These are phyloP conservation scores for Tulasnella calospora DNA, from an alignment of 768 basidiomycete genomes.

Conservation along the genomic window DNA sequence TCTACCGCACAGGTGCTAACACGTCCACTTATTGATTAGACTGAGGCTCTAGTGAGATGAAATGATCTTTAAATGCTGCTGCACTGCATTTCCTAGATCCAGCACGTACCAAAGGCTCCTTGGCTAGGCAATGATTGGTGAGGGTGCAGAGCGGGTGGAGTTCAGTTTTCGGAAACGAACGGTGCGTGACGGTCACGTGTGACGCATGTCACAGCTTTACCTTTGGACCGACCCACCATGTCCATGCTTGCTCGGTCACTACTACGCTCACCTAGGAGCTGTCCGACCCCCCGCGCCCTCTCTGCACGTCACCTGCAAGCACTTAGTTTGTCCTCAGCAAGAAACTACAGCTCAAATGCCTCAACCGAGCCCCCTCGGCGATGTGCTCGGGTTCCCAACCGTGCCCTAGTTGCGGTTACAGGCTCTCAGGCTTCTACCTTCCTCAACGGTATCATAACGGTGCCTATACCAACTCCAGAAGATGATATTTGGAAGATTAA, in stretches of 20 bases:
- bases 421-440: slow-evolving; percentile 75
- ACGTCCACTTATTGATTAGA: not conserved
- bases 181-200: slow-evolving; percentile 3
- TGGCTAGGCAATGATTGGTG: not conserved
- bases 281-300: not conserved
- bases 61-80: not conserved
- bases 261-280: not conserved
- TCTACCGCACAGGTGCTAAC: not conserved
- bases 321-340: not conserved
- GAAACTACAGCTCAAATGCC: slow-evolving; percentile 36
- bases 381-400: slow-evolving; percentile 57
- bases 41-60: not conserved
- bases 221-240: slow-evolving; percentile 19
- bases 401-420: slow-evolving; percentile 66
- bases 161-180: not conserved
- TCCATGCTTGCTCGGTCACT: not conserved
- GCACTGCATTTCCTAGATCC: not conserved
- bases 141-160: not conserved
- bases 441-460: slow-evolving; percentile 69
- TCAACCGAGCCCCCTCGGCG: slow-evolving; percentile 34
- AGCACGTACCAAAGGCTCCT: not conserved
- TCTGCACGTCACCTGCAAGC: not conserved
- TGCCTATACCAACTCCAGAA: slow-evolving; percentile 44
- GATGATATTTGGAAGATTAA: slow-evolving; percentile 14
- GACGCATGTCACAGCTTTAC: not conserved